Conservation (phyloP, 306 rosid genomes). For the Malus sylvestris region DNA sequence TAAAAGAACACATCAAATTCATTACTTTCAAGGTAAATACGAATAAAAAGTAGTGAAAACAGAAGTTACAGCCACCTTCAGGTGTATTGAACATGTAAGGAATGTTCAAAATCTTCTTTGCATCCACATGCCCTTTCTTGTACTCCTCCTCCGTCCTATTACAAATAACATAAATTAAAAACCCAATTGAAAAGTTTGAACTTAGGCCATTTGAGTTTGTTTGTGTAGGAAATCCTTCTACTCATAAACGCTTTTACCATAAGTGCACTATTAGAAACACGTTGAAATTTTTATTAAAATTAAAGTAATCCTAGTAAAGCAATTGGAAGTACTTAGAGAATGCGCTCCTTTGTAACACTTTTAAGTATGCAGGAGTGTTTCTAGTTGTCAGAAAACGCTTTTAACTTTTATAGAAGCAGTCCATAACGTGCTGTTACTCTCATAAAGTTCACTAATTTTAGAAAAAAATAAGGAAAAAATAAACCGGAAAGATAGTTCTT, state of each 20-base stretch:
- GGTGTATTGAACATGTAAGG: constrained; percentile 66
- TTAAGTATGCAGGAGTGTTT: no score
- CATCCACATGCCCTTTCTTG: constrained; percentile 52
- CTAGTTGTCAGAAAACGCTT: no score
- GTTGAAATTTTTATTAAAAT: no score
- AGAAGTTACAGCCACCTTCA: constrained; percentile 36
- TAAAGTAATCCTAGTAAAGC: no score
- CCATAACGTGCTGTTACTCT: no score
- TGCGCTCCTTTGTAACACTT: no score
- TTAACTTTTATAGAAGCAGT: no score
- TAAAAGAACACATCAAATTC: neutral
- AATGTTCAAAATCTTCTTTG: constrained; percentile 53
- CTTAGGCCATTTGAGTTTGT: no score
- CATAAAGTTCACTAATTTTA: neutral
- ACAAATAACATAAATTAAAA: neutral
- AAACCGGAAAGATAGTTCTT: neutral
- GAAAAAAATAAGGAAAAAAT: neutral
- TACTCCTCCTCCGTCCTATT: constrained; percentile 75
- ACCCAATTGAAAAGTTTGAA: neutral
- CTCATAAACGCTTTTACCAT: no score
- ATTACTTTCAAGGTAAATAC: neutral
- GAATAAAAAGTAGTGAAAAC: neutral
- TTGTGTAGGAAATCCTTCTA: no score
- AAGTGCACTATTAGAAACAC: no score
- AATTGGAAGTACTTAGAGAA: no score